Evolutionary conservation across 2,329 filamentous ascomycete species (phyloP), one percentile per base, ranked within the genome.

Genomic region (Tolypocladium guangdongense): DNA sequence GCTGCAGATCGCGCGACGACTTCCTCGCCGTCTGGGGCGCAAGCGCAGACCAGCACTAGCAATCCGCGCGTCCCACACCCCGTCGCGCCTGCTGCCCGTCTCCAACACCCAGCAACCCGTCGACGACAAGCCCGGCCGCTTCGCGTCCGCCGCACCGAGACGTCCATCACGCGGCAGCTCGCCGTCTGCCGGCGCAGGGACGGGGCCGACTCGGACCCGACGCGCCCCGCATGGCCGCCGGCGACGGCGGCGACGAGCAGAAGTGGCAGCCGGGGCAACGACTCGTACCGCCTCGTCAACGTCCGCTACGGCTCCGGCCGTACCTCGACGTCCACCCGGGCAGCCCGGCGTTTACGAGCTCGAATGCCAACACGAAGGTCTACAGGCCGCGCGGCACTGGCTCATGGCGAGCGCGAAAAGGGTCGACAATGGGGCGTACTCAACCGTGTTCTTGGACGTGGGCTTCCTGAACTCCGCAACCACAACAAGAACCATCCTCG

Each of bases 331-430:
- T 66, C 1, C 64, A 70, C 33, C 62, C 61, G 7, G 61, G 62
- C 2, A 63, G 62, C 22, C 62, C 66, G 2, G 60, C 61, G 2
- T 69, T 64, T 33, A 65, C 70, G 65, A 65, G 60, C 49, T 58
- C 57, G 7, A 57, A 64, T 3, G 56, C 61, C 11, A 57, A 62
- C 32, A 58, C 56, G 0, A 51, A 58, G 1, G 57, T 59, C 1
- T 57, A 58, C 64, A 68, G 50, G 57, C 58, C 1, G 65, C 66
- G 0, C 67, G 69, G 38, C 66, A 64, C 11, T 71, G 68, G 67
- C 55, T 69, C 43, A 61, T 69, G 59, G 64, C 62, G 4, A 68
- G 66, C 18, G 61, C 59, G 1, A 59, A 57, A 1, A 36, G 60
- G 1, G 62, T 71, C 0, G 53, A 70, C 33, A 64, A 70, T 16